These are phyloP conservation scores for Tephrocybe sp. DNA, from an alignment of 768 basidiomycete genomes.

Conservation along the genomic window DNA sequence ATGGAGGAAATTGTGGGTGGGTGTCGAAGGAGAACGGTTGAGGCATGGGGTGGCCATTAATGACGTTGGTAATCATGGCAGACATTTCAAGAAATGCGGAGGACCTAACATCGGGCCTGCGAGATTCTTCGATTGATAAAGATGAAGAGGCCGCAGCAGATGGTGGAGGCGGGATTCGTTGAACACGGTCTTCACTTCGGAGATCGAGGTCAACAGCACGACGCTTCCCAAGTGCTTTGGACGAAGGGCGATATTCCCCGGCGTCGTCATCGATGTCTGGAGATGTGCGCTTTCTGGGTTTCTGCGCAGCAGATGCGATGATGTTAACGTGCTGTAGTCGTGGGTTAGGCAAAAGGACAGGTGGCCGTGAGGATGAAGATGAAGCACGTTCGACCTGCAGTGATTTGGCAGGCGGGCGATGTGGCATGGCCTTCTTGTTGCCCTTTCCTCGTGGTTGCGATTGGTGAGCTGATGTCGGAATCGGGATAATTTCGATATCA, in stretches of 20 bases:
- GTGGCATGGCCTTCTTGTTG: neutral
- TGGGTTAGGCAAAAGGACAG: neutral
- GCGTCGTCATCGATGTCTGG: neutral
- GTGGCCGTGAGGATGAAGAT: too few species aligned
- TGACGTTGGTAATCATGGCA: neutral
- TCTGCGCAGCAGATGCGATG: neutral
- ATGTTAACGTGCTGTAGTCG: neutral
- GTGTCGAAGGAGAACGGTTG: neutral
- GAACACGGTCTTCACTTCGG: neutral
- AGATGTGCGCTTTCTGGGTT: neutral
- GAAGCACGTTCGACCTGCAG: neutral
- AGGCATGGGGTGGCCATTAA: neutral
- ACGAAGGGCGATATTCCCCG: constrained; percentile 21
- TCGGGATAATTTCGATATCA: neutral
- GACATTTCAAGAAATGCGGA: neutral
- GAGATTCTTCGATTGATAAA: neutral
- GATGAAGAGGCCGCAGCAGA: neutral
- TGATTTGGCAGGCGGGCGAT: neutral
- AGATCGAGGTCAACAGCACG: constrained; percentile 18
- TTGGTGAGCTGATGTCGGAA: neutral
- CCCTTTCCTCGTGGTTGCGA: neutral
- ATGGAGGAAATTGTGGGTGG: neutral
- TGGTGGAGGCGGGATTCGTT: neutral
- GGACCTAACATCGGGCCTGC: neutral
- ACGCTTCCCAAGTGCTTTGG: constrained; percentile 33